Evolutionary conservation across 805 yeast genomes (phyloP).

Genomic region (Wickerhamiella cacticola): DNA sequence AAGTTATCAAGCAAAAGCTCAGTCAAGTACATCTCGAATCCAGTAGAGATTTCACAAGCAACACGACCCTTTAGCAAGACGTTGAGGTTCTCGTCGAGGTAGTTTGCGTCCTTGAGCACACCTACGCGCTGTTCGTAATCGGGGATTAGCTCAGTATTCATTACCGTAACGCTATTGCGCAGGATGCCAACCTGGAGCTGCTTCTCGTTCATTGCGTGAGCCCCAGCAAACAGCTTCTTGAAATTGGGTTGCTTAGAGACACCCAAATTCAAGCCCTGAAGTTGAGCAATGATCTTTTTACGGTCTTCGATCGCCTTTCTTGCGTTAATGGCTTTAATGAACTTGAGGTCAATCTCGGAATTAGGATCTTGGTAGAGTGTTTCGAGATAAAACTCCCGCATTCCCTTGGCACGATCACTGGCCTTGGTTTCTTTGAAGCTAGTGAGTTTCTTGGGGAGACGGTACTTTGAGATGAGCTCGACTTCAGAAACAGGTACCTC

Average conservation of each 20-base stretch:
- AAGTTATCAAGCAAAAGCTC: conserved; percentile 86
- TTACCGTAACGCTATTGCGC: conserved; percentile 55
- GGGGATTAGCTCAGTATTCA: conserved; percentile 78
- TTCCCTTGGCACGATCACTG: background rate
- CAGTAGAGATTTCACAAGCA: conserved; percentile 45
- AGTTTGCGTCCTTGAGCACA: conserved; percentile 67
- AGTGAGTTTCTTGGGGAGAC: background rate
- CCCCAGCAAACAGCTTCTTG: conserved; percentile 1
- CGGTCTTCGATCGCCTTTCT: conserved; percentile 10
- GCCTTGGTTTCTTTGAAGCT: background rate
- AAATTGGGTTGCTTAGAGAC: conserved; percentile 3
- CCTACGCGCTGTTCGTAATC: conserved; percentile 82
- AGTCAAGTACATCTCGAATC: conserved; percentile 88
- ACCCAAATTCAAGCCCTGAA: background rate
- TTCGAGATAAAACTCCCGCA: conserved; percentile 2
- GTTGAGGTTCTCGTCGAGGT: conserved; percentile 63
- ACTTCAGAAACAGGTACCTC: conserved; percentile 9
- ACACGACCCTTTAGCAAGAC: conserved; percentile 37
- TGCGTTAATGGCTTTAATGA: conserved; percentile 3
- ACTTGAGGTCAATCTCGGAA: background rate
- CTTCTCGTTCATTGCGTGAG: conserved; percentile 10
- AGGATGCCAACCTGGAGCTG: conserved; percentile 9
- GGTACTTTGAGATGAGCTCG: conserved; percentile 4
- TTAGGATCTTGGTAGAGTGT: conserved; percentile 1
- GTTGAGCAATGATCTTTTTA: background rate